A percentile compares a stretch with the other conserved stretches of the same genome.
Evolutionary conservation across 202 grass and related monocot species (phyloP).

Genomic region (Saccharum hybrid): DNA sequence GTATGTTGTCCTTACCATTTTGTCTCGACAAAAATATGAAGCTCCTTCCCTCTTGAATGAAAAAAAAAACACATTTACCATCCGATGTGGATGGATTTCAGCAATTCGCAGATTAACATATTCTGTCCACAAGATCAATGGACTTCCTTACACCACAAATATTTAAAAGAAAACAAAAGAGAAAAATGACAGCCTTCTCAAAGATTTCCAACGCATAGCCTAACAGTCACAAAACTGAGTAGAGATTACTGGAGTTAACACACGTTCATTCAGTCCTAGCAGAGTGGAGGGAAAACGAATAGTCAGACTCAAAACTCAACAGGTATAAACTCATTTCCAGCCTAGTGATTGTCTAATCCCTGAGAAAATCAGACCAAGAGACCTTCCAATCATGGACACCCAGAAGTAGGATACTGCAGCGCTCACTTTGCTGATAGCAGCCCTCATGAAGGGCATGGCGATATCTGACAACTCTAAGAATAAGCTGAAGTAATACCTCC

Average conservation of each 20-base stretch:
- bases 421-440: conserved; percentile 59
- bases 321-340: conserved; percentile 63
- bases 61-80: not conserved
- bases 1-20: not conserved
- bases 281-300: not conserved
- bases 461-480: conserved; percentile 86
- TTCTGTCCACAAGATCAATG: conserved; percentile 12
- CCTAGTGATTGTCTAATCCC: conserved; percentile 82
- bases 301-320: conserved; percentile 26
- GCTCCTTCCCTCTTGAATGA: not conserved
- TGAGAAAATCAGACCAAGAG: conserved; percentile 81
- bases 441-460: conserved; percentile 65
- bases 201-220: not conserved
- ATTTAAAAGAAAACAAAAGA: not conserved
- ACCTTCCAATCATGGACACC: conserved; percentile 89
- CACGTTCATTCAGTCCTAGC: not conserved
- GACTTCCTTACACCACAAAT: conserved; percentile 11
- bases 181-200: not conserved
- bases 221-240: conserved; percentile 4
- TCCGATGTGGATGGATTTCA: not conserved
- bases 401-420: conserved; percentile 82
- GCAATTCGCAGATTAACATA: not conserved
- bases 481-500: conserved; percentile 95
- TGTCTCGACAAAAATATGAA: not conserved
- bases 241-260: conserved; percentile 4